Evolutionary conservation across 2,329 filamentous ascomycete genomes (phyloP), one percentile per base, ranked within the genome.

Genomic region (Ilyonectria destructans): DNA sequence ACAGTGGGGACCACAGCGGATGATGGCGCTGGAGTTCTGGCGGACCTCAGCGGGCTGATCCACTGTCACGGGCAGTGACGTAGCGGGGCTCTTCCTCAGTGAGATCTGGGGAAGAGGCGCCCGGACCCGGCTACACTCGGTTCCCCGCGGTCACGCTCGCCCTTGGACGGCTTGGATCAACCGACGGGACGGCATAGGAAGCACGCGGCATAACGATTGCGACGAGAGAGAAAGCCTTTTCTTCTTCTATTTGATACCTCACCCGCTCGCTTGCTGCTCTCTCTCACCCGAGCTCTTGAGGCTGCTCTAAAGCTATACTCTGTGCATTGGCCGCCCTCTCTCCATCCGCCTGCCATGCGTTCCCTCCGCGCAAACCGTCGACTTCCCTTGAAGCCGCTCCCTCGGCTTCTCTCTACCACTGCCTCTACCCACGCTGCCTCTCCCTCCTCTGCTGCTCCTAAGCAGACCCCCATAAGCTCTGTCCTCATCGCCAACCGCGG

Each of bases 401-500:
- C 81, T 80, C 85, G 80, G 55, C 76, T 78, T 67, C 71, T 79
- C 65, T 81, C 84, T 60, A 79, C 78, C 23, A 72, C 80, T 59
- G 75, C 79, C 12, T 75, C 80, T 58, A 72, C 78, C 80, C 64
- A 76, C 73, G 43, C 70, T 35, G 29, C 62, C 75, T 65, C 77
- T 76, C 26, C 78, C 76, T 57, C 83, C 63, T 77, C 78, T 37
- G 69, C 77, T 62, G 75, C 79, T n/a, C 77, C 82, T 58, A 78
- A 77, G 61, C 69, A 76, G 13, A 86, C 84, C 15, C 87, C 89
- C 33, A 89, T 91, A 73, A 91, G 90, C 62, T 97, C 95, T 9
- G 93, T 98, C 48, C 88, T 99, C 26, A 98, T 99, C 79, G 96
- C 96, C 61, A 99, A 99, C 80, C 92, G 96, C 75, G 96, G 96